Conservation (phyloP, 2,329 filamentous ascomycete genomes). For the Chrysosporium queenslandicum region DNA sequence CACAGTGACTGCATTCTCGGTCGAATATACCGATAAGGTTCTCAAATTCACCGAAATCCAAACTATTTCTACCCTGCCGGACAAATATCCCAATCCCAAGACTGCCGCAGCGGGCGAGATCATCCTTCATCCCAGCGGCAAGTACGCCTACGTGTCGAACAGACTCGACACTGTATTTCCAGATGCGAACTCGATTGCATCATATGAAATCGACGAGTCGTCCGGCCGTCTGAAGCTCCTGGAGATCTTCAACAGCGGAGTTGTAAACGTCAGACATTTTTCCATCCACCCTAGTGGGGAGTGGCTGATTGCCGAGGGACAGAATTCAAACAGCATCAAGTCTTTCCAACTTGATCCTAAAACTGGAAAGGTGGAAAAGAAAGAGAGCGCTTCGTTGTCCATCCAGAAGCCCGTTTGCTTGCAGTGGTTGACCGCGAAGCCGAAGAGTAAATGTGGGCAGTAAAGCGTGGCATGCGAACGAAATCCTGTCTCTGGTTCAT, state of each 20-base stretch:
- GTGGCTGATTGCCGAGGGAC: conserved; percentile 52
- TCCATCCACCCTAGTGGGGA: conserved; percentile 54
- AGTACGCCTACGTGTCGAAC: conserved; percentile 58
- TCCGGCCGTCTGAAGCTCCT: conserved; percentile 13
- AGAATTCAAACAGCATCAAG: conserved; percentile 48
- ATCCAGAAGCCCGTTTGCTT: conserved; percentile 13
- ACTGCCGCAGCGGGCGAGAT: conserved; percentile 49
- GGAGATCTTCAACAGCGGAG: conserved; percentile 14
- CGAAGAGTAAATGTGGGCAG: background rate
- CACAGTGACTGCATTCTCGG: conserved; percentile 39
- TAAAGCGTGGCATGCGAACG: background rate
- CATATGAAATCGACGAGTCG: conserved; percentile 46
- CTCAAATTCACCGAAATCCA: conserved; percentile 29
- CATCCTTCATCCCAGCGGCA: conserved; percentile 36
- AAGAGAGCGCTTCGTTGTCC: conserved; percentile 8
- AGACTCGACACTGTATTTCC: conserved; percentile 51
- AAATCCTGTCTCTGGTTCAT: too few relatives aligned
- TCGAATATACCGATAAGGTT: conserved; percentile 20
- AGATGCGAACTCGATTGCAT: conserved; percentile 53
- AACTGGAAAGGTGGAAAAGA: conserved; percentile 47
- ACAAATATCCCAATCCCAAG: conserved; percentile 33
- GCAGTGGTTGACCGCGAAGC: conserved; percentile 9
- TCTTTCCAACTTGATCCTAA: conserved; percentile 48
- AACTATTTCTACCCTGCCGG: conserved; percentile 41
- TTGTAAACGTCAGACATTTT: conserved; percentile 44